Evolutionary conservation across 176 grass and related monocot species (phyloP).

Genomic region (Elaeis guineensis): DNA sequence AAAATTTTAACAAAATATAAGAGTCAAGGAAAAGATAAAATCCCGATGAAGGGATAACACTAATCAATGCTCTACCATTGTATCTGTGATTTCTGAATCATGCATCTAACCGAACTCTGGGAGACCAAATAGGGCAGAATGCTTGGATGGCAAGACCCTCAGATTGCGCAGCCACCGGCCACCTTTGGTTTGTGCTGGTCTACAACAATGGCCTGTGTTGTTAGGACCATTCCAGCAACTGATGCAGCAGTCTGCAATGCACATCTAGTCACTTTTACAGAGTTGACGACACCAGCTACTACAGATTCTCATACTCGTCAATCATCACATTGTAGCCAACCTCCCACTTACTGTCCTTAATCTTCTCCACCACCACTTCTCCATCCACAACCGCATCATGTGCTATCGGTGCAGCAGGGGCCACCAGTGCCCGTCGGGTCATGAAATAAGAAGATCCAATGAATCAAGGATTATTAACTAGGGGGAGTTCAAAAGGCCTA

Average conservation of each 20-base stretch:
- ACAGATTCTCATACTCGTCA: constrained; percentile 45
- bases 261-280: constrained; percentile 53
- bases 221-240: constrained; percentile 55
- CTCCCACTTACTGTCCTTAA: constrained; percentile 39
- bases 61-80: background rate
- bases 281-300: constrained; percentile 42
- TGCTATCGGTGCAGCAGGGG: constrained; percentile 44
- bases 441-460: too few species aligned
- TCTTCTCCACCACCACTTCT: constrained; percentile 58
- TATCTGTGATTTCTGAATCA: background rate
- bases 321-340: constrained; percentile 49
- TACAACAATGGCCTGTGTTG: constrained; percentile 53
- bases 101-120: background rate
- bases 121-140: too few species aligned
- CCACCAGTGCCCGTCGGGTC: constrained; percentile 30
- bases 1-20: too few species aligned
- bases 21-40: too few species aligned
- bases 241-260: constrained; percentile 50
- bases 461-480: too few species aligned
- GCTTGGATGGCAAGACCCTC: background rate
- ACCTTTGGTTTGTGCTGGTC: constrained; percentile 48
- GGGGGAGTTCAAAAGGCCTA: too few species aligned
- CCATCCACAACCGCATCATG: constrained; percentile 53
- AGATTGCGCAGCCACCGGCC: constrained; percentile 5
- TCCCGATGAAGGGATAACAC: too few species aligned